Conservation (phyloP, 768 basidiomycete species). For the Lactifluus hygrophoroides region DNA sequence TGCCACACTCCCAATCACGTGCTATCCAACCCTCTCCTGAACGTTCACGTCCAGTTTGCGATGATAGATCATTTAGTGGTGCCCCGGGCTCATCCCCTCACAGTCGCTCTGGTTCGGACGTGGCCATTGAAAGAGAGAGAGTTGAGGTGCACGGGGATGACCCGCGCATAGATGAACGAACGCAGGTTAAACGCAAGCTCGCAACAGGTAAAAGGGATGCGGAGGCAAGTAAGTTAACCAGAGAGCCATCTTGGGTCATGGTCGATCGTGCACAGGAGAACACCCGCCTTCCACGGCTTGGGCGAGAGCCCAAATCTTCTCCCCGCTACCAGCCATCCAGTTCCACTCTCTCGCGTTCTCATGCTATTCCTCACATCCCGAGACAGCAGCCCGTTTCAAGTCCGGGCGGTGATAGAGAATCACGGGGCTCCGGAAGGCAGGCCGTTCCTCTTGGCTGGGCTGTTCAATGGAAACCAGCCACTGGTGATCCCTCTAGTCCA, state of each 20-base stretch:
- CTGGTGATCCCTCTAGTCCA: conserved; percentile 16
- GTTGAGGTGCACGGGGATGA: conserved; percentile 3
- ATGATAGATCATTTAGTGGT: conserved; percentile 3
- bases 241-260: conserved; percentile 15
- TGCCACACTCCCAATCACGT: conserved; percentile 12
- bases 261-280: neutral
- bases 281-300: conserved; percentile 4
- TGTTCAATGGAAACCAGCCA: conserved; percentile 37
- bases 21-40: conserved; percentile 21
- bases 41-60: conserved; percentile 17
- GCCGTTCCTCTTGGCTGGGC: conserved; percentile 41
- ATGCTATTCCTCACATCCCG: conserved; percentile 22
- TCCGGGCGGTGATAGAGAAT: conserved; percentile 19
- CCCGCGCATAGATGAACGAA: conserved; percentile 10
- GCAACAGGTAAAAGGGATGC: neutral
- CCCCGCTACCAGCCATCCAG: conserved; percentile 13
- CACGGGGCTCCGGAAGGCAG: conserved; percentile 28
- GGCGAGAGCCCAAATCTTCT: conserved; percentile 16
- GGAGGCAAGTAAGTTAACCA: conserved; percentile 7
- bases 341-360: conserved; percentile 8
- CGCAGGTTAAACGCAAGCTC: conserved; percentile 1
- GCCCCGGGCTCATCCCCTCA: conserved; percentile 25
- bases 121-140: conserved; percentile 39
- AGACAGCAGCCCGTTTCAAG: conserved; percentile 17
- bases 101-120: conserved; percentile 43